Evolutionary conservation across 2,329 filamentous ascomycete species (phyloP).

Genomic region (Diaporthe citriasiana): DNA sequence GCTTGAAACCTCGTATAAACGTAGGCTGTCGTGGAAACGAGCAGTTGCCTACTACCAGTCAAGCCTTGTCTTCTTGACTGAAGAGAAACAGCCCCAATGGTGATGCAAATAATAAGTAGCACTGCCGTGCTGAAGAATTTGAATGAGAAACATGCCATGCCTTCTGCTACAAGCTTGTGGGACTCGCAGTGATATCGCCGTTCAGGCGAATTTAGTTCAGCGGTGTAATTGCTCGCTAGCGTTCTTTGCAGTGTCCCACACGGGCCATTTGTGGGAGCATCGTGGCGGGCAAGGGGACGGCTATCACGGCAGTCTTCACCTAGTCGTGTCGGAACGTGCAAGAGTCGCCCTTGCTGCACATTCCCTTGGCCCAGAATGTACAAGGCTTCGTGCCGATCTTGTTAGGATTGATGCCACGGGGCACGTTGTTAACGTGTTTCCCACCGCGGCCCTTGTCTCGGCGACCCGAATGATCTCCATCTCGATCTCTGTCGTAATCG

Average conservation of each 20-base stretch:
- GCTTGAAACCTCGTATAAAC: not conserved
- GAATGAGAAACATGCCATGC: not conserved
- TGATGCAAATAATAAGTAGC: conserved; percentile 6
- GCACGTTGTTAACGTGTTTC: conserved; percentile 48
- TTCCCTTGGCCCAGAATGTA: conserved; percentile 78
- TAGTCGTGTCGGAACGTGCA: conserved; percentile 81
- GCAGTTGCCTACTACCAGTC: not conserved
- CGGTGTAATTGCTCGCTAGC: not conserved
- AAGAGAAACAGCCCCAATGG: not conserved
- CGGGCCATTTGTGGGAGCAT: not conserved
- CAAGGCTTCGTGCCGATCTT: conserved; percentile 78
- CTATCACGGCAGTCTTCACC: not conserved
- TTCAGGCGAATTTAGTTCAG: not conserved
- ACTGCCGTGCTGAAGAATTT: conserved; percentile 13
- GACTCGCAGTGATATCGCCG: not conserved
- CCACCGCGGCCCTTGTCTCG: conserved; percentile 48
- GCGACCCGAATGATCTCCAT: conserved; percentile 51
- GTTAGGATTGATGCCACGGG: conserved; percentile 66
- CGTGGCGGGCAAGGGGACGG: not conserved
- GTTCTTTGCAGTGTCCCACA: too few relatives aligned
- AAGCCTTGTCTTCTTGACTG: not conserved
- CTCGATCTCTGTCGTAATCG: conserved; percentile 49
- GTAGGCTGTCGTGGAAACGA: not conserved
- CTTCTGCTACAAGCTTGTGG: not conserved
- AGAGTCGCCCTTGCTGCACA: conserved; percentile 79